phyloP scores from a whole-genome alignment of 2,329 filamentous ascomycete species.

The Nemania sp. region DNA sequence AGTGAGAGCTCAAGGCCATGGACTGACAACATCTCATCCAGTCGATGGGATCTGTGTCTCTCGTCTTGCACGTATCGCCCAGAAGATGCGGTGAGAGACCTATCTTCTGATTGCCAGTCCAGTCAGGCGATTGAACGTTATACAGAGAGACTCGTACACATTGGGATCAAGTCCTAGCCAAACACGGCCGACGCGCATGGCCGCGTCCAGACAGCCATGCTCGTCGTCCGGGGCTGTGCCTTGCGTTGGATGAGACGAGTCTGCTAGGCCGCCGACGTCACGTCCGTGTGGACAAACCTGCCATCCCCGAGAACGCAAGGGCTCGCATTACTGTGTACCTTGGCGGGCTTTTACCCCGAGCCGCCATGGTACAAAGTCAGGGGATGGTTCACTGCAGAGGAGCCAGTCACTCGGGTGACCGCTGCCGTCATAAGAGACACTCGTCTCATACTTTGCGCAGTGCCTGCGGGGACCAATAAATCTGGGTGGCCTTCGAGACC shows the following conservation, averaged over 20 bases:
- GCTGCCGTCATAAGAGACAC: neutral
- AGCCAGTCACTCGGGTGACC: neutral
- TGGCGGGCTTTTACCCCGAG: constrained; percentile 1
- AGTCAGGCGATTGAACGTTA: neutral
- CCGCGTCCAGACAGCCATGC: constrained; percentile 9
- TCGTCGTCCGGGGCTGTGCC: neutral
- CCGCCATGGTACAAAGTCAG: neutral
- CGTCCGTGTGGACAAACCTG: constrained; percentile 8
- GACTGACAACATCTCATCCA: constrained; percentile 2
- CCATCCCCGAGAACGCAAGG: constrained; percentile 1
- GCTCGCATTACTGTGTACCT: neutral
- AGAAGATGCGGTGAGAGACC: constrained; percentile 4
- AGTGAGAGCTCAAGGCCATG: constrained; percentile 16
- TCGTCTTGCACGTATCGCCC: neutral
- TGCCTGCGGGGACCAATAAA: no score
- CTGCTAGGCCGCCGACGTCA: constrained; percentile 7
- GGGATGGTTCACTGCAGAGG: neutral
- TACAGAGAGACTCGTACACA: constrained; percentile 1
- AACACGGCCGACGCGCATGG: constrained; percentile 18
- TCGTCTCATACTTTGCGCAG: neutral
- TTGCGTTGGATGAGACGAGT: neutral
- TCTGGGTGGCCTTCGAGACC: neutral
- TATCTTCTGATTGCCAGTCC: neutral
- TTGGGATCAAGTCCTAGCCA: neutral
- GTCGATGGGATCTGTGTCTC: constrained; percentile 1